Evolutionary conservation across 2,329 filamentous ascomycete genomes (phyloP).

Genomic region (Dothiorella sarmentorum): DNA sequence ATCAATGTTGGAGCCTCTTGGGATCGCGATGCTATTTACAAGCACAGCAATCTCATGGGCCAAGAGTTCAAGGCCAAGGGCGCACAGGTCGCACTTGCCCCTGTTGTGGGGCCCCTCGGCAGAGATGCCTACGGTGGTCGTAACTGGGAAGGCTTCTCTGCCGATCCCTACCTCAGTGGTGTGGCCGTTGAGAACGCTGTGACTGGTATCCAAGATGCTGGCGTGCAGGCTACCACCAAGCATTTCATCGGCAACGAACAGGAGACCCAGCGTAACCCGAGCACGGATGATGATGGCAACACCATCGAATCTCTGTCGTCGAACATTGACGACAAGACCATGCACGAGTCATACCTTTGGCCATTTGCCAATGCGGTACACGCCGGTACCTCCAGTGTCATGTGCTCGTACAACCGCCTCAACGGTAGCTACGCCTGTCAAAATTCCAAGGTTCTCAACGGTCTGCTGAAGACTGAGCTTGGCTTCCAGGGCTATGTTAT

Average conservation of each 20-base stretch:
- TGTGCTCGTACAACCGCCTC: conserved; percentile 45
- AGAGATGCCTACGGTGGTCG: conserved; percentile 43
- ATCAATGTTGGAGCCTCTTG: conserved; percentile 39
- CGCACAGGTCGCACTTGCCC: conserved; percentile 40
- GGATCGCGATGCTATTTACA: conserved; percentile 35
- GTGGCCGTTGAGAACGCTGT: conserved; percentile 43
- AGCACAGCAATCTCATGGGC: conserved; percentile 34
- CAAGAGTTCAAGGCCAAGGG: conserved; percentile 34
- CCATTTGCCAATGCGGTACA: conserved; percentile 70
- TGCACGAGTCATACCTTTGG: conserved; percentile 76
- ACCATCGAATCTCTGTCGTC: conserved; percentile 40
- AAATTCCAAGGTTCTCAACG: conserved; percentile 46
- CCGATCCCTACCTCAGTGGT: conserved; percentile 48
- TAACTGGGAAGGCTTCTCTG: conserved; percentile 50
- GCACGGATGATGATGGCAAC: conserved; percentile 30
- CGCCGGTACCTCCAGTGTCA: conserved; percentile 56
- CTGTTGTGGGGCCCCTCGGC: conserved; percentile 44
- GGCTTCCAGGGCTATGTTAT: conserved; percentile 32
- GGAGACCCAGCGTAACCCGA: conserved; percentile 48
- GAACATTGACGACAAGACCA: conserved; percentile 68
- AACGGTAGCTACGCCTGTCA: conserved; percentile 42
- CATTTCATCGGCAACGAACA: conserved; percentile 65
- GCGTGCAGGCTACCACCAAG: conserved; percentile 43
- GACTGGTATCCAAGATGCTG: conserved; percentile 43
- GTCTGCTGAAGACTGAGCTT: conserved; percentile 50